Evolutionary conservation across 495 filamentous ascomycete species (phyloP).

Genomic region (Trichocladium uniseriatum): DNA sequence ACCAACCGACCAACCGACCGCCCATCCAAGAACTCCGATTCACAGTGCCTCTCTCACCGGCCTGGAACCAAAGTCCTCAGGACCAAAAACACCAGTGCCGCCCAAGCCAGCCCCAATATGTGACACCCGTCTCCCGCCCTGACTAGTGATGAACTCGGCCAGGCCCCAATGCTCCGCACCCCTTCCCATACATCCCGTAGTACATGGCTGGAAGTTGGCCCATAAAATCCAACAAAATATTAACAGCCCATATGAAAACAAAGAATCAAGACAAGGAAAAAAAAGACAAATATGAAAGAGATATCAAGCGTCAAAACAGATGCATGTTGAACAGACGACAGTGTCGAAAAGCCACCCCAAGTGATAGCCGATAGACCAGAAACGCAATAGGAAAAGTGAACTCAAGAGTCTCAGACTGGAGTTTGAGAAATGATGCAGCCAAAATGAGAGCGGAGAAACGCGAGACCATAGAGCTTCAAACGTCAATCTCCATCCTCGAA

Average conservation of each 20-base stretch:
- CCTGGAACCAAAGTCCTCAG: slow-evolving; percentile 6
- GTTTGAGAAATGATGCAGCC: no score
- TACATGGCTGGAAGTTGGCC: neutral
- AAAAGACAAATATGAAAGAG: slow-evolving; percentile 6
- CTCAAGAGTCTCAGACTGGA: no score
- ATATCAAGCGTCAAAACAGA: slow-evolving; percentile 1
- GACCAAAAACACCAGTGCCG: neutral
- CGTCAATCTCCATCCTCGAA: slow-evolving; percentile 56
- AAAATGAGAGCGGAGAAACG: no score
- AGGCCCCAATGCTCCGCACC: slow-evolving; percentile 2
- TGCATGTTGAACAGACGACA: no score
- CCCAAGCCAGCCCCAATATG: neutral
- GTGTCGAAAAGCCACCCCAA: no score
- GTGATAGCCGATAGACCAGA: no score
- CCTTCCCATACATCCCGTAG: neutral
- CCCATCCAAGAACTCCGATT: slow-evolving; percentile 5
- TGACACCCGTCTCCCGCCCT: neutral
- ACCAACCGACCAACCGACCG: neutral
- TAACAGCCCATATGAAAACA: neutral
- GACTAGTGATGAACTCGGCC: slow-evolving; percentile 1
- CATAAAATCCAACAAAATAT: neutral
- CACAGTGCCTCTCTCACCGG: slow-evolving; percentile 12
- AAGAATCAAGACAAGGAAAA: neutral
- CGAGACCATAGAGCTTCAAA: no score
- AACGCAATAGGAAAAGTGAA: no score